Conservation (phyloP, 2,329 filamentous ascomycete genomes). For the Fusarium heterosporum region DNA sequence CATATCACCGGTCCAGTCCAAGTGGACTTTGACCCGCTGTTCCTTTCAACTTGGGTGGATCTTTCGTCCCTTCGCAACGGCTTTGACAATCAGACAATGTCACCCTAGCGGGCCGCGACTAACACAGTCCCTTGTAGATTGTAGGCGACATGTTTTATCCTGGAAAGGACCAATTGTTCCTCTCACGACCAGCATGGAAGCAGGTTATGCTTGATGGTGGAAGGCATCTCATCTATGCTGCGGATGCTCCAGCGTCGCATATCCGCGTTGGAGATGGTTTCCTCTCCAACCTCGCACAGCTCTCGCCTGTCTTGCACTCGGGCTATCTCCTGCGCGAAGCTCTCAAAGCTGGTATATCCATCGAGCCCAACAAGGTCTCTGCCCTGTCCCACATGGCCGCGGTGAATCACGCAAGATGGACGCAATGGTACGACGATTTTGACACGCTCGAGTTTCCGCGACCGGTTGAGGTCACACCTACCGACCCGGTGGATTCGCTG, state of each 20-base stretch:
- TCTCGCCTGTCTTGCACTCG: slow-evolving; percentile 51
- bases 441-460: slow-evolving; percentile 37
- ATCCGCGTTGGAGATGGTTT: slow-evolving; percentile 51
- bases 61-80: slow-evolving; percentile 29
- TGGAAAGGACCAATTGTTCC: slow-evolving; percentile 52
- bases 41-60: slow-evolving; percentile 36
- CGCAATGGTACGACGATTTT: slow-evolving; percentile 51
- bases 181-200: slow-evolving; percentile 53
- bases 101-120: slow-evolving; percentile 41
- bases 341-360: slow-evolving; percentile 45
- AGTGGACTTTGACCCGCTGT: slow-evolving; percentile 41
- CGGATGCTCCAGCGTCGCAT: slow-evolving; percentile 36
- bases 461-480: slow-evolving; percentile 47
- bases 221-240: slow-evolving; percentile 45
- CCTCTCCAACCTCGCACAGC: slow-evolving; percentile 50
- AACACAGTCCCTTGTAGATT: slow-evolving; percentile 48
- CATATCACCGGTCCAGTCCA: slow-evolving; percentile 40
- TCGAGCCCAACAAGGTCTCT: slow-evolving; percentile 48
- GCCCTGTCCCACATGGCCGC: slow-evolving; percentile 47
- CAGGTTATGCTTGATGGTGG: slow-evolving; percentile 47
- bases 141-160: slow-evolving; percentile 55
- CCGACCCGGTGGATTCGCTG: slow-evolving; percentile 48
- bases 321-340: slow-evolving; percentile 51
- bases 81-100: slow-evolving; percentile 41
- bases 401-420: slow-evolving; percentile 48